Conservation (phyloP, 495 filamentous ascomycete species). For the Trichoderma reesei region DNA sequence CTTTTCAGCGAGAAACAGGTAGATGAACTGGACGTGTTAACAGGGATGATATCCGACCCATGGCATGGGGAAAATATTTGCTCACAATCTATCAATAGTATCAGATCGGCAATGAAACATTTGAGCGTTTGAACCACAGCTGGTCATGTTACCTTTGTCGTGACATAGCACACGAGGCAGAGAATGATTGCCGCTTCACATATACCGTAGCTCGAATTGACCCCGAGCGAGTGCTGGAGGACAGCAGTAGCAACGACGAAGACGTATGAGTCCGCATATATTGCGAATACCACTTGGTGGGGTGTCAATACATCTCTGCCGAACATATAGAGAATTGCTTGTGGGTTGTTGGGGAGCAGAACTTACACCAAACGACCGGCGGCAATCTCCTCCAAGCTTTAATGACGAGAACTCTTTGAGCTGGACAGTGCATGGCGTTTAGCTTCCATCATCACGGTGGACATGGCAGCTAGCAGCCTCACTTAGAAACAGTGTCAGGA, state of each 20-base stretch:
- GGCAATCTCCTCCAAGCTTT: conserved; percentile 36
- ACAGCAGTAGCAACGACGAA: conserved; percentile 42
- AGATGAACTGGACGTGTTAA: conserved; percentile 32
- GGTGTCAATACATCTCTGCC: background rate
- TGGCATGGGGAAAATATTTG: background rate
- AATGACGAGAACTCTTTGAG: conserved; percentile 27
- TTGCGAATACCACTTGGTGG: conserved; percentile 36
- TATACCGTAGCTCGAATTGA: conserved; percentile 29
- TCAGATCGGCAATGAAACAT: conserved; percentile 11
- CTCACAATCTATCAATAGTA: conserved; percentile 29
- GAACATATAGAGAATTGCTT: too few relatives aligned
- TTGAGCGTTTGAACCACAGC: background rate
- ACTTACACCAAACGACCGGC: conserved; percentile 37
- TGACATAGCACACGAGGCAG: conserved; percentile 43
- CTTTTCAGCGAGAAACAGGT: conserved; percentile 45
- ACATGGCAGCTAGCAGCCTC: conserved; percentile 11
- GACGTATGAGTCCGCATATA: conserved; percentile 40
- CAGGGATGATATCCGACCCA: too few relatives aligned
- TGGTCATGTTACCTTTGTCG: conserved; percentile 34
- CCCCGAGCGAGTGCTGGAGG: conserved; percentile 39
- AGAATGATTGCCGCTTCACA: conserved; percentile 42
- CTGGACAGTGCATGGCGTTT: conserved; percentile 16
- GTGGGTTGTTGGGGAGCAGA: background rate
- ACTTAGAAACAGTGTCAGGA: conserved; percentile 39
- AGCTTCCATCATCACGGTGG: conserved; percentile 5